Evolutionary conservation across 2,329 filamentous ascomycete genomes (phyloP).

Genomic region (Colletotrichum sp.): DNA sequence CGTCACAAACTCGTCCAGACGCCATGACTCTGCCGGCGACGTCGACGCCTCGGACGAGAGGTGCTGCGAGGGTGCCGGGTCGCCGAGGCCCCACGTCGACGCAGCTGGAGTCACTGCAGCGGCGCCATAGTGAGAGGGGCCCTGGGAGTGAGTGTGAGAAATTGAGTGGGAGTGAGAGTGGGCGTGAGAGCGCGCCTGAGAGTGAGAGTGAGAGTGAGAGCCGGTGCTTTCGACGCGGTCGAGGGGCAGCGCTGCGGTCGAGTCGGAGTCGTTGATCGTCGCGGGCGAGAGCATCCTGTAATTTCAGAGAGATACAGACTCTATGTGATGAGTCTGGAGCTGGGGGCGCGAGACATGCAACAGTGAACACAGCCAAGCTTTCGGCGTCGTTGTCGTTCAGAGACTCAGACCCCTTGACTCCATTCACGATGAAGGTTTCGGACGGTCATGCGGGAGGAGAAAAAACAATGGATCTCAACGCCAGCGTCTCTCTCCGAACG

Average conservation of each 20-base stretch:
- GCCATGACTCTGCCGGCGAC: constrained; percentile 32
- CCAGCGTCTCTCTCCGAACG: not conserved
- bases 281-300: not conserved
- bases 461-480: not conserved
- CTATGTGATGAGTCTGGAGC: not conserved
- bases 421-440: not conserved
- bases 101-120: not conserved
- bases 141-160: not conserved
- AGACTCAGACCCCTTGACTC: not conserved
- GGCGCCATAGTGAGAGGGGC: not conserved
- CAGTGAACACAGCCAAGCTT: not conserved
- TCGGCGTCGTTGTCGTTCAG: not conserved
- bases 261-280: not conserved
- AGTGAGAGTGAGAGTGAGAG: not conserved
- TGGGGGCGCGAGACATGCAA: not conserved
- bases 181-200: not conserved
- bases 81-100: constrained; percentile 2
- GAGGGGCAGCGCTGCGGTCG: not conserved
- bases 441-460: constrained; percentile 4
- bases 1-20: constrained; percentile 37
- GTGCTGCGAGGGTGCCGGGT: constrained; percentile 10
- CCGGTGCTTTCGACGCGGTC: not conserved
- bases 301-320: not conserved
- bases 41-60: constrained; percentile 19
- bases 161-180: not conserved